phyloP scores from a whole-genome alignment of 495 filamentous ascomycete genomes.

The Trichocladium uniseriatum region DNA sequence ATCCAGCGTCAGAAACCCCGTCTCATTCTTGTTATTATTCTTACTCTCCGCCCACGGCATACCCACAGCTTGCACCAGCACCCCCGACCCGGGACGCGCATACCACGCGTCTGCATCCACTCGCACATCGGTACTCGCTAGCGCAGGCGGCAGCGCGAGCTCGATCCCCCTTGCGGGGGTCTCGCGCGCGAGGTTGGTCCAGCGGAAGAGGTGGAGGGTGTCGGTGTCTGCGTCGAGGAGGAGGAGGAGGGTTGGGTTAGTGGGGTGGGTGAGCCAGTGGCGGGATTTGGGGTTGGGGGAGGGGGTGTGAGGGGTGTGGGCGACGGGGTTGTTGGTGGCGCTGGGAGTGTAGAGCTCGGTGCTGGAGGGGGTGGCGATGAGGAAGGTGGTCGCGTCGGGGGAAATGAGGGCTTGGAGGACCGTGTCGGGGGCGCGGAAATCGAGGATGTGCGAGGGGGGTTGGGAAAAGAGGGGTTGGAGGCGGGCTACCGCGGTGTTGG shows the following conservation, averaged over 20 bases:
- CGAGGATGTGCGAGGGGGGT: slow-evolving; percentile 4
- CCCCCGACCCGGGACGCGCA: slow-evolving; percentile 2
- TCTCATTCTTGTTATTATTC: too few species aligned
- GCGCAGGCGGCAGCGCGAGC: slow-evolving; percentile 3
- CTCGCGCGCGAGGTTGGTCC: slow-evolving; percentile 1
- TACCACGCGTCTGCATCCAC: slow-evolving; percentile 6
- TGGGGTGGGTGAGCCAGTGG: slow-evolving; percentile 13
- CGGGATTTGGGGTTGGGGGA: slow-evolving; percentile 1
- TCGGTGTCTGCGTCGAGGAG: slow-evolving; percentile 2
- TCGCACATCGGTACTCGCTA: too few species aligned
- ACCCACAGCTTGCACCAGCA: slow-evolving; percentile 1
- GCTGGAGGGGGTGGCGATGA: slow-evolving; percentile 7
- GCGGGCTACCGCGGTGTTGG: too few species aligned
- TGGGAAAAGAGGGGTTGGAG: not conserved
- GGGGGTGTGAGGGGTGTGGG: not conserved
- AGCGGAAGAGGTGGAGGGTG: slow-evolving; percentile 9
- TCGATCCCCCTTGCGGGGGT: slow-evolving; percentile 3
- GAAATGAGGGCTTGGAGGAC: slow-evolving; percentile 11
- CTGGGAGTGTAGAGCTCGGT: slow-evolving; percentile 3
- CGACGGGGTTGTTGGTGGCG: not conserved
- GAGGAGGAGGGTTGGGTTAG: slow-evolving; percentile 2
- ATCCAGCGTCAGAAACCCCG: slow-evolving; percentile 12
- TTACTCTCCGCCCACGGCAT: not conserved
- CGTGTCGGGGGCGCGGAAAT: slow-evolving; percentile 13
- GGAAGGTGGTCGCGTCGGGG: slow-evolving; percentile 5